Evolutionary conservation across 495 filamentous ascomycete genomes (phyloP).

Genomic region (Hamigera avellanea): DNA sequence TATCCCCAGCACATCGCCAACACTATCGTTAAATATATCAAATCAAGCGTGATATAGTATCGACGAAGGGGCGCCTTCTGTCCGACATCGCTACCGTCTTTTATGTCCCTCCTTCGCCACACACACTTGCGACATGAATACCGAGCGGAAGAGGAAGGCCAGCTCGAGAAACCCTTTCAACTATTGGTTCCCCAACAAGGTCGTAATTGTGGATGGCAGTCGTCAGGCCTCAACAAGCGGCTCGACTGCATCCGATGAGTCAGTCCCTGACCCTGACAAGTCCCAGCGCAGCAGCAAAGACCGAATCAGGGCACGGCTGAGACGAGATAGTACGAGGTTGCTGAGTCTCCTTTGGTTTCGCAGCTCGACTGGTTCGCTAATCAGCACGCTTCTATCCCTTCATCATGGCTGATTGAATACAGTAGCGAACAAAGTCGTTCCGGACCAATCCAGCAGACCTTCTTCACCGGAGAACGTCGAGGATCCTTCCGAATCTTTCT

Average conservation of each 20-base stretch:
- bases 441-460: not conserved
- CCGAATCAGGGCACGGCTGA: conserved; percentile 14
- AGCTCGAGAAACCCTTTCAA: conserved; percentile 12
- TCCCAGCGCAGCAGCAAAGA: conserved; percentile 4
- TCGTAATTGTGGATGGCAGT: conserved; percentile 5
- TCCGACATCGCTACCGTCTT: not conserved
- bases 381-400: not conserved
- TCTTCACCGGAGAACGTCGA: not conserved
- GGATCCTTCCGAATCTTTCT: not conserved
- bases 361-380: conserved; percentile 4
- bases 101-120: not conserved
- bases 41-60: not conserved
- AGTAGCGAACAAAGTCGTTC: not conserved
- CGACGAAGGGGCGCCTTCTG: not conserved
- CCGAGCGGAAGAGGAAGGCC: conserved; percentile 6
- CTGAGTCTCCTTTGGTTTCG: conserved; percentile 24
- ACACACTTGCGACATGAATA: conserved; percentile 9
- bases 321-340: conserved; percentile 25
- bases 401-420: not conserved
- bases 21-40: not conserved
- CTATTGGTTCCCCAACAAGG: conserved; percentile 13
- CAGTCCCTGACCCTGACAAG: conserved; percentile 6
- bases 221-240: conserved; percentile 6
- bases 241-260: conserved; percentile 17
- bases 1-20: not conserved